Evolutionary conservation across 495 filamentous ascomycete genomes (phyloP), one percentile per base, ranked within the genome.

Genomic region (Penicillium waksmanii): DNA sequence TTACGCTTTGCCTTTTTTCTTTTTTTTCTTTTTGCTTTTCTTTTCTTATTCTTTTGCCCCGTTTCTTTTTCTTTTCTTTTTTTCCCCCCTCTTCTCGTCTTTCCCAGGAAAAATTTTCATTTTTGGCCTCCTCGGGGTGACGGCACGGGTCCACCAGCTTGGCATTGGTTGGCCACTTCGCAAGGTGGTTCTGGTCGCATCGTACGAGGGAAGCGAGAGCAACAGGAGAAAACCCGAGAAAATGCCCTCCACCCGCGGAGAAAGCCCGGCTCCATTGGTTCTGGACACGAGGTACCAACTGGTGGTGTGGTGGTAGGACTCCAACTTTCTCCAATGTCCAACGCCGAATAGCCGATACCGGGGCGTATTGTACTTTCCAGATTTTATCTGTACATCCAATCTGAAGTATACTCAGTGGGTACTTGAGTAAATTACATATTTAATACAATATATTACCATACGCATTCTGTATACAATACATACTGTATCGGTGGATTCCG

Each of bases 281-380:
- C 57, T 53, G 57, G 53, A 58, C 57, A 64, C 57, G 57, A 57
- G 38, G 11, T 42, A 42, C 36, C 31, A 38, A 31, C 27, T 13
- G 15, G 33, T 31, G 5, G 27, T 31, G 8, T 31, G 5, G 27
- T 31, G 27, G 27, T 31, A 8, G 40, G 47, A n/a, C 17, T 17
- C n/a, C 15, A 19, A 44, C n/a, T 17, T 17, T n/a, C 27, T 31
- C 27, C 27, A 31, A 31, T 5, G 27, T 44, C 42, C 42, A 44
- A 18, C 40, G 54, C 52, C 55, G 57, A 53, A 55, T 62, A 68
- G 64, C 66, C 66, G 66, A 69, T 65, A 64, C 58, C 64, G 66
- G 65, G 53, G 56, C 56, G 36, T 56, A 56, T 51, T 52, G 53
- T 31, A 31, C 7, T 7, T 31, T 31, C 27, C 27, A 31, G 27